phyloP scores from a whole-genome alignment of 176 grass and related monocot species.

The Chrysopogon serrulatus region DNA sequence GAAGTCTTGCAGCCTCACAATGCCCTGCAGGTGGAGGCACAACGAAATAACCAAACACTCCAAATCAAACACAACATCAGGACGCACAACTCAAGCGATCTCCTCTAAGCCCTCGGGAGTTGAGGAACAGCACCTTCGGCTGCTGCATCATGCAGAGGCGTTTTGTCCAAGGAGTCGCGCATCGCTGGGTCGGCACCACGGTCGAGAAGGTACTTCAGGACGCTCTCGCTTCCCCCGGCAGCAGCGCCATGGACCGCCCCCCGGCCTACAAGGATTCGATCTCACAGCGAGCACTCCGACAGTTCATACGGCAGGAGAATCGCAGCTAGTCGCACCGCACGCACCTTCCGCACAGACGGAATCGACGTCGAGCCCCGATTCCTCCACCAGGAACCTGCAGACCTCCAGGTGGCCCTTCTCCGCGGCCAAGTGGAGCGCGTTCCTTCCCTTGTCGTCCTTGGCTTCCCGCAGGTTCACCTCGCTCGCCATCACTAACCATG shows the following conservation, averaged over 20 bases:
- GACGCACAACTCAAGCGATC: no score
- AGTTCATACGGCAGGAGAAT: neutral
- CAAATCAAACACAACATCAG: no score
- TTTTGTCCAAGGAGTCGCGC: neutral
- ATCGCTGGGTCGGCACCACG: slow-evolving; percentile 20
- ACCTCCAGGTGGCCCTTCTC: slow-evolving; percentile 14
- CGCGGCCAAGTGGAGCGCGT: slow-evolving; percentile 30
- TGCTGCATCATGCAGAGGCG: slow-evolving; percentile 26
- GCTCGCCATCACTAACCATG: neutral
- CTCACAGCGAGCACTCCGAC: neutral
- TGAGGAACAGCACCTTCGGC: neutral
- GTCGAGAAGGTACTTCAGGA: no score
- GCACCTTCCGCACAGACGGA: neutral
- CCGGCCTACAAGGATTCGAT: neutral
- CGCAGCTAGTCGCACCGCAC: neutral
- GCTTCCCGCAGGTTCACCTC: slow-evolving; percentile 15
- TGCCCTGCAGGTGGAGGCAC: slow-evolving; percentile 20
- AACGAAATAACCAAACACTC: no score
- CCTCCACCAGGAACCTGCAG: slow-evolving; percentile 45
- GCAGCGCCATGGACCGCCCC: no score
- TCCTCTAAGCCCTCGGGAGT: no score
- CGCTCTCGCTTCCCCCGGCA: no score
- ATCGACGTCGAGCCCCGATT: slow-evolving; percentile 30
- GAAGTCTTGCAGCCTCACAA: neutral
- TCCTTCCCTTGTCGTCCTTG: slow-evolving; percentile 4